Conservation (phyloP, 768 basidiomycete species). For the Boletellus ananas region DNA sequence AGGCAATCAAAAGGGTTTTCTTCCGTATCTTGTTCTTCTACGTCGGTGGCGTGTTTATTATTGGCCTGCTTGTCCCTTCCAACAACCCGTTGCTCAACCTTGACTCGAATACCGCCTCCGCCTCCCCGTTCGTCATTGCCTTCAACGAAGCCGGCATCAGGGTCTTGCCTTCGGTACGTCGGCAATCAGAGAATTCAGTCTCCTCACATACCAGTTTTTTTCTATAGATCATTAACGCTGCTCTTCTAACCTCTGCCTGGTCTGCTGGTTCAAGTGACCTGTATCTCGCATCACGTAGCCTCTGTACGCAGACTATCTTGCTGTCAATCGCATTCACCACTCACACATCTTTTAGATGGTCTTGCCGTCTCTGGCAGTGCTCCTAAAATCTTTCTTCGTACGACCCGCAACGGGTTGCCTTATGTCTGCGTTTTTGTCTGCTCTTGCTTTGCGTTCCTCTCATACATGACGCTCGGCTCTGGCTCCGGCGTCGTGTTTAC, state of each 20-base stretch:
- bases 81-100: conserved; percentile 41
- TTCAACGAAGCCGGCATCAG: conserved; percentile 55
- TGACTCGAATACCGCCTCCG: conserved; percentile 37
- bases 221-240: conserved; percentile 34
- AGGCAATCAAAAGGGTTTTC: conserved; percentile 44
- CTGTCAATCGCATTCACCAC: neutral
- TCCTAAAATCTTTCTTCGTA: conserved; percentile 47
- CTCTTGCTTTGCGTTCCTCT: conserved; percentile 33
- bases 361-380: conserved; percentile 52
- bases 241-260: conserved; percentile 44
- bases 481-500: conserved; percentile 39
- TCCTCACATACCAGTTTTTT: neutral
- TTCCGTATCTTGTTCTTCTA: conserved; percentile 37
- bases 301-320: conserved; percentile 26
- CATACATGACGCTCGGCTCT: conserved; percentile 38
- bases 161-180: conserved; percentile 45
- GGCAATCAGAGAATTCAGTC: neutral
- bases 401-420: conserved; percentile 41
- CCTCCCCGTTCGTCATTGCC: conserved; percentile 58
- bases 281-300: conserved; percentile 37
- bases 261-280: conserved; percentile 40
- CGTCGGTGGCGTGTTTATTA: conserved; percentile 40
- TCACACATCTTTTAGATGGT: conserved; percentile 39
- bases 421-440: conserved; percentile 35
- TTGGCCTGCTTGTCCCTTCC: conserved; percentile 49